Base-by-base conservation (phyloP, 768 basidiomycete species). In the Hortiboletus flavorubellus region DNA sequence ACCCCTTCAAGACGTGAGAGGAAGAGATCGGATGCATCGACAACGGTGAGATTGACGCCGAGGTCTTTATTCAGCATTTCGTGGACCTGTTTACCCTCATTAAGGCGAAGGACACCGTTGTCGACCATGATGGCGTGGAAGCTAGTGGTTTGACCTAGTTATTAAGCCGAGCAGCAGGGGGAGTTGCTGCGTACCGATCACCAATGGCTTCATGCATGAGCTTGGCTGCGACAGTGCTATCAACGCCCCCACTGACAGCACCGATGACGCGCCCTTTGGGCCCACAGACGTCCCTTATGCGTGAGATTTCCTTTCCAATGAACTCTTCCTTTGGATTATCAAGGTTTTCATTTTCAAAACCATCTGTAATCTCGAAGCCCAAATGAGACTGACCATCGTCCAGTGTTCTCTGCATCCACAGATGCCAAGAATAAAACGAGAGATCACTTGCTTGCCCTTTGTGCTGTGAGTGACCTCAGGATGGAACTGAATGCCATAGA, bases 121-220 rank as follows among this genome's bases (percentile, higher is more conserved):
- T 98, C 96, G 42, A 98, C 97, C 94, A 98, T 95, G 75, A 98
- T 97, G 10, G 95, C 97, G 66, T 96, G 97, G 80, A 99, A 99
- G 56, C 95, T 96, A 31, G 64, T 8, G 8, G 38, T 44, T 10
- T 48, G 43, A 33, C 45, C 26, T 42, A 30, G 42, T 51, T 21
- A 31, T 56, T 37, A 10, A 37, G 37, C 29, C 35, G 53, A 52
- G 31, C 26, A 16, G 9, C 54, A 49, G 5, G 26, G 18, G 26
- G n/a, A 15, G 39, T 18, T 26, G 11, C 61, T 77, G 34, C 61
- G 41, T 66, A 91, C 93, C 96, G 82, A 70, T 98, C 93, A 30
- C 97, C 97, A 64, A 99, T 98, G 29, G 97, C 97, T 76, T 98
- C 95, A 63, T 98, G 95, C 97, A 99, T 99, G 57, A 99, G 80